Conservation (phyloP, 108 stramenopile genomes). For the Pseudonitzschia delicatissima region DNA sequence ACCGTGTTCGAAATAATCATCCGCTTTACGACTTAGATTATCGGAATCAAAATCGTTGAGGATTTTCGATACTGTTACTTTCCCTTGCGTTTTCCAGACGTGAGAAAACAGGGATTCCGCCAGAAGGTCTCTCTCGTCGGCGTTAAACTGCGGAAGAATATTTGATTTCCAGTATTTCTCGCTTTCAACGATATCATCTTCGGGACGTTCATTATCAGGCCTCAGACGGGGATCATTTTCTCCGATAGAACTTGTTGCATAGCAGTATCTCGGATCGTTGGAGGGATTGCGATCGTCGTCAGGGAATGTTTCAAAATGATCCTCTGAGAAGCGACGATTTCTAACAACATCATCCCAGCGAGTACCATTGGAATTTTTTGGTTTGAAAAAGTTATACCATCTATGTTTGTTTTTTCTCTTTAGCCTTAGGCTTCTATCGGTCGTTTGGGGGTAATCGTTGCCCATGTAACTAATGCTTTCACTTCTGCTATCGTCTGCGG, state of each 20-base stretch:
- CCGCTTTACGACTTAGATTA: neutral
- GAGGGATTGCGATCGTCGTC: no score
- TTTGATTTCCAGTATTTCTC: neutral
- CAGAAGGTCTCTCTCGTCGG: neutral
- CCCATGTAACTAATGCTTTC: no score
- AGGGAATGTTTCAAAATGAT: no score
- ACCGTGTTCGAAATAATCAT: neutral
- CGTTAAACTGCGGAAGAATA: neutral
- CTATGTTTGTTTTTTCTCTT: no score
- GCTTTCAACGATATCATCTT: neutral
- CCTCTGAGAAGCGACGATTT: no score
- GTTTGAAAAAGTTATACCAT: no score
- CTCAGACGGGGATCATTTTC: neutral
- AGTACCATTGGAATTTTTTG: no score
- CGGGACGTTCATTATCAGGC: neutral
- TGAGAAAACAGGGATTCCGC: conserved; percentile 3
- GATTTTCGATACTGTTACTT: neutral
- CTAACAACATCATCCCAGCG: no score
- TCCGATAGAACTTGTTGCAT: no score
- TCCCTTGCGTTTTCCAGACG: conserved; percentile 3
- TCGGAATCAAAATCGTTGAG: neutral
- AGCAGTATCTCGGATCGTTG: no score
- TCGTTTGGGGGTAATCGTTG: no score
- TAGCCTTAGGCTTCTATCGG: no score
- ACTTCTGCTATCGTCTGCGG: neutral